These are phyloP conservation scores for Tylopilus rubrobrunneus DNA, from an alignment of 768 basidiomycete species.

Conservation along the genomic window DNA sequence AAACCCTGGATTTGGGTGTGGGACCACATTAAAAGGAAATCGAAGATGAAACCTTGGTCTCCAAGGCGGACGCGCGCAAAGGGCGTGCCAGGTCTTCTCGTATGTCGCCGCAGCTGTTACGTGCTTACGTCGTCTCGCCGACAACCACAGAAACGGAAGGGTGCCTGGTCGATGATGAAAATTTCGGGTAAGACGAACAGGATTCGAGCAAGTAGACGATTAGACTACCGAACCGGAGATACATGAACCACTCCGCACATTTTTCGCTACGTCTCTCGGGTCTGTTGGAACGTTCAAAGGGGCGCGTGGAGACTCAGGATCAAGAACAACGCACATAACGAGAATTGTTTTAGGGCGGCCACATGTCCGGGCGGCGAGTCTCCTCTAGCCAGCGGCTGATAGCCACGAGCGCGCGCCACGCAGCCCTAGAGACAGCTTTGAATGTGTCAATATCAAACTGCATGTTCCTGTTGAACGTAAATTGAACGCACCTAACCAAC, in stretches of 20 bases:
- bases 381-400: neutral
- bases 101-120: constrained; percentile 16
- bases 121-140: constrained; percentile 6
- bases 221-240: constrained; percentile 3
- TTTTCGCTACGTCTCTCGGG: constrained; percentile 2
- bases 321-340: constrained; percentile 1
- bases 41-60: constrained; percentile 16
- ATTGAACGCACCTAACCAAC: constrained; percentile 8
- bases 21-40: constrained; percentile 6
- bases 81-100: constrained; percentile 25
- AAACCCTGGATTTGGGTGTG: constrained; percentile 22
- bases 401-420: neutral
- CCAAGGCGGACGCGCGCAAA: constrained; percentile 24
- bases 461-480: constrained; percentile 18
- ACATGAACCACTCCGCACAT: neutral
- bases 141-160: constrained; percentile 13
- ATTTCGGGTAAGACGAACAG: constrained; percentile 11
- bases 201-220: constrained; percentile 1
- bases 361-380: constrained; percentile 16
- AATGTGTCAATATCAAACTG: constrained; percentile 8
- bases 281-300: constrained; percentile 25
- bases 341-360: constrained; percentile 23
- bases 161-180: constrained; percentile 2
- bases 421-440: constrained; percentile 2
- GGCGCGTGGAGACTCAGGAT: constrained; percentile 8